Evolutionary conservation across 805 yeast species (phyloP).

Genomic region (Nakazawaea laoshanensis): DNA sequence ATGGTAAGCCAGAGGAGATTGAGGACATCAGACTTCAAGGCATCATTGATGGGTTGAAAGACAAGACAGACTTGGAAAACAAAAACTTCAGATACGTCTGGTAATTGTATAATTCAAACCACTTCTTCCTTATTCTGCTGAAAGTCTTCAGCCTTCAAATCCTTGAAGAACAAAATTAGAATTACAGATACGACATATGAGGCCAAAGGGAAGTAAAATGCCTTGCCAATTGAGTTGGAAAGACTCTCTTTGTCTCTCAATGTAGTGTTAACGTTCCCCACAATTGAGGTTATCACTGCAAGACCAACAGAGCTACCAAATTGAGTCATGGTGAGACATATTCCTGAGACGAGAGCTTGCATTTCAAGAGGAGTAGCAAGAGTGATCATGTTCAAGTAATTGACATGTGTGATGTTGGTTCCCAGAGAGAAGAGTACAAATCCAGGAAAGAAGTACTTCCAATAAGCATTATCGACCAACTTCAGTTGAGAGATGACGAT

Average conservation of each 20-base stretch:
- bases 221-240: too few relatives aligned
- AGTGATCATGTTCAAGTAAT: constrained; percentile 23
- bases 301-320: constrained; percentile 22
- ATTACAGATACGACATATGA: background rate
- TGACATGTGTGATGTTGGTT: constrained; percentile 23
- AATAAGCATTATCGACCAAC: background rate
- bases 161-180: background rate
- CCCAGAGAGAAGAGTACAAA: constrained; percentile 17
- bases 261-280: too few relatives aligned
- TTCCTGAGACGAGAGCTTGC: constrained; percentile 31
- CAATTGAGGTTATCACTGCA: constrained; percentile 18
- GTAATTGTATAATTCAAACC: too few relatives aligned
- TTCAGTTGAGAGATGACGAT: too few relatives aligned
- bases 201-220: background rate
- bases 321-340: constrained; percentile 27
- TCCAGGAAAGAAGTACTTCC: constrained; percentile 1
- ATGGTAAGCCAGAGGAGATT: constrained; percentile 18
- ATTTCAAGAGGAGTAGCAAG: constrained; percentile 25
- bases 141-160: constrained; percentile 1
- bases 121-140: too few relatives aligned
- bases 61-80: constrained; percentile 21
- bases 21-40: constrained; percentile 20
- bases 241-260: too few relatives aligned
- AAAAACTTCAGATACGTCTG: constrained; percentile 16
- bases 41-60: constrained; percentile 23